Conservation (phyloP, 75 land plant species). For the Cunninghamia lanceolata region DNA sequence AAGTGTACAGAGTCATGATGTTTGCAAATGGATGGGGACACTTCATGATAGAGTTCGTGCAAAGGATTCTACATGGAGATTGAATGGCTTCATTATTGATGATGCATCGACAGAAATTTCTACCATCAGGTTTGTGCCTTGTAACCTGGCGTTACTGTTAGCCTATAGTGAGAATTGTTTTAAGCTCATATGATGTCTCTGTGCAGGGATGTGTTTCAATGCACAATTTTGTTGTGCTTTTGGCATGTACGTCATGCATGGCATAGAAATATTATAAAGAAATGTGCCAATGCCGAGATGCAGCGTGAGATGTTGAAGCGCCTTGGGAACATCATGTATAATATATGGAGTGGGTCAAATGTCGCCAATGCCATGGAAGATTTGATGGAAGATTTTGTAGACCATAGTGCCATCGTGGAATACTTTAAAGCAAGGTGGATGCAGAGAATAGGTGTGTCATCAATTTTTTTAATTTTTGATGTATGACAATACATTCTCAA, state of each 20-base stretch:
- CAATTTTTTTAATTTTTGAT: neutral
- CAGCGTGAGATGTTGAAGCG: conserved; percentile 40
- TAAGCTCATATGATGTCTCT: neutral
- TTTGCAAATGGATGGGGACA: conserved; percentile 57
- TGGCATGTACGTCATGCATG: conserved; percentile 79
- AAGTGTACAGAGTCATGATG: conserved; percentile 29
- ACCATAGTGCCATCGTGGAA: conserved; percentile 58
- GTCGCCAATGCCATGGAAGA: conserved; percentile 34
- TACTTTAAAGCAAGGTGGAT: conserved; percentile 68
- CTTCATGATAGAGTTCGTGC: conserved; percentile 53
- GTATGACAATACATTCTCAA: neutral
- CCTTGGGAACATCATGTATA: conserved; percentile 47
- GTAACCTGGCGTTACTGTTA: neutral
- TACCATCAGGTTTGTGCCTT: conserved; percentile 45
- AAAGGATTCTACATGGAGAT: conserved; percentile 63
- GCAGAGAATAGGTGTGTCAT: conserved; percentile 52
- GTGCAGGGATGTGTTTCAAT: conserved; percentile 63
- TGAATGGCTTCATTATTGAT: conserved; percentile 73
- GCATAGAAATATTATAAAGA: conserved; percentile 67
- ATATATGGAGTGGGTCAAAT: conserved; percentile 29
- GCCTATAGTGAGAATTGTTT: neutral
- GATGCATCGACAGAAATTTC: conserved; percentile 61
- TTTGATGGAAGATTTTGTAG: conserved; percentile 56
- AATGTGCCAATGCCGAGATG: conserved; percentile 33
- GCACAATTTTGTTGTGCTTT: conserved; percentile 54